Percentiles rank a stretch among this genome's conserved stretches.
phyloP scores from a whole-genome alignment of 2,329 filamentous ascomycete species.

The Verticillium tricorpus region DNA sequence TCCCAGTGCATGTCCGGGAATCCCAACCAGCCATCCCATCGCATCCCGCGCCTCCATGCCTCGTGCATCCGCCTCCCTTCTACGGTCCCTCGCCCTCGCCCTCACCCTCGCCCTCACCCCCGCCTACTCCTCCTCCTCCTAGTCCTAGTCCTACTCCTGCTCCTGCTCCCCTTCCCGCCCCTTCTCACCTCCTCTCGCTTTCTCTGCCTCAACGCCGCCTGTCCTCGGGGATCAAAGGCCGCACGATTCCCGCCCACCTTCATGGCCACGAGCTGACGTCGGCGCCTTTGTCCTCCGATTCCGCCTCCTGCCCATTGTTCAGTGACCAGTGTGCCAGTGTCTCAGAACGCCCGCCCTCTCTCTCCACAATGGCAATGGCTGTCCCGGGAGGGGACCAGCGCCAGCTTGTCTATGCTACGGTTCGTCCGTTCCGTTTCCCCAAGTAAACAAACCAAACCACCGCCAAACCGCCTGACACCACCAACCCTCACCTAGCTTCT shows the following conservation, averaged over 20 bases:
- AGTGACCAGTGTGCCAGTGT: not conserved
- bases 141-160: no score
- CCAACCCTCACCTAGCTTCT: slow-evolving; percentile 61
- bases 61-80: not conserved
- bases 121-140: not conserved
- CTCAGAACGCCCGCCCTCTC: not conserved
- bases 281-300: not conserved
- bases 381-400: not conserved
- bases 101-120: not conserved
- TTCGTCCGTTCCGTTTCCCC: not conserved
- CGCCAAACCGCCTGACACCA: not conserved
- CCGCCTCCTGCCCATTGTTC: not conserved
- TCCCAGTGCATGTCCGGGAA: no score
- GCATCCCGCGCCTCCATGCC: not conserved
- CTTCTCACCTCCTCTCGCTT: not conserved
- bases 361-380: not conserved
- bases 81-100: not conserved
- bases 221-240: not conserved
- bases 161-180: not conserved
- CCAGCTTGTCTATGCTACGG: slow-evolving; percentile 1
- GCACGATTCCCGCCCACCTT: not conserved
- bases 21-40: not conserved
- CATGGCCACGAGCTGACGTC: not conserved
- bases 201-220: not conserved
- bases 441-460: not conserved